Conservation (phyloP, 257 asterid species). For the Ajuga chamaepitys region DNA sequence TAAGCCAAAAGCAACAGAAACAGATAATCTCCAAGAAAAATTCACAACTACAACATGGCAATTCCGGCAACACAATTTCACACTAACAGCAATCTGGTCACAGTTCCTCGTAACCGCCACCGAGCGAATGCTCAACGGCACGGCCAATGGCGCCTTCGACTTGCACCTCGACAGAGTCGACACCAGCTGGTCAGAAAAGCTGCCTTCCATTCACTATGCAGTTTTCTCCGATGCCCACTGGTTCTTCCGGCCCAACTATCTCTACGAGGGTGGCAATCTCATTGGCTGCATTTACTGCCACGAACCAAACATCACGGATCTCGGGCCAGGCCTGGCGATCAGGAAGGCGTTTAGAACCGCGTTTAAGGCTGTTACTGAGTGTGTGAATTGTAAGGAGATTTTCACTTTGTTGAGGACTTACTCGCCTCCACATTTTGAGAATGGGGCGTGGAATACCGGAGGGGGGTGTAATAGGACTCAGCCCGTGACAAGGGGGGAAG, state of each 20-base stretch:
- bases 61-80: constrained; percentile 31
- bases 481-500: constrained; percentile 20
- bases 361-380: constrained; percentile 22
- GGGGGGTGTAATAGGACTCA: constrained; percentile 40
- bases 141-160: constrained; percentile 33
- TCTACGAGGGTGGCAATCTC: constrained; percentile 26
- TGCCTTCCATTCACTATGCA: constrained; percentile 35
- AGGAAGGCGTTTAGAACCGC: constrained; percentile 29
- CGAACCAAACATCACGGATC: constrained; percentile 14
- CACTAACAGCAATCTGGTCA: constrained; percentile 33
- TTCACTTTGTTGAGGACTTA: constrained; percentile 31
- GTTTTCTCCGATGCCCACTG: constrained; percentile 44
- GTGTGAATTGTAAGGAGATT: constrained; percentile 27
- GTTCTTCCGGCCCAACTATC: constrained; percentile 32
- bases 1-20: constrained; percentile 12
- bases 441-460: constrained; percentile 43
- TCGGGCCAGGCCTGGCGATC: constrained; percentile 26
- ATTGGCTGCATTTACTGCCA: constrained; percentile 42
- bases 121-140: constrained; percentile 27
- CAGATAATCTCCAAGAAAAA: constrained; percentile 14
- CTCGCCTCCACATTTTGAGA: constrained; percentile 47
- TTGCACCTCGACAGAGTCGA: constrained; percentile 37
- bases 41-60: constrained; percentile 27
- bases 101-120: constrained; percentile 34
- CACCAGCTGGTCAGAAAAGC: constrained; percentile 29